Evolutionary conservation across 208 protist species (phyloP), one percentile per base, ranked within the genome.

Genomic region (Spironucleus salmonicida): DNA sequence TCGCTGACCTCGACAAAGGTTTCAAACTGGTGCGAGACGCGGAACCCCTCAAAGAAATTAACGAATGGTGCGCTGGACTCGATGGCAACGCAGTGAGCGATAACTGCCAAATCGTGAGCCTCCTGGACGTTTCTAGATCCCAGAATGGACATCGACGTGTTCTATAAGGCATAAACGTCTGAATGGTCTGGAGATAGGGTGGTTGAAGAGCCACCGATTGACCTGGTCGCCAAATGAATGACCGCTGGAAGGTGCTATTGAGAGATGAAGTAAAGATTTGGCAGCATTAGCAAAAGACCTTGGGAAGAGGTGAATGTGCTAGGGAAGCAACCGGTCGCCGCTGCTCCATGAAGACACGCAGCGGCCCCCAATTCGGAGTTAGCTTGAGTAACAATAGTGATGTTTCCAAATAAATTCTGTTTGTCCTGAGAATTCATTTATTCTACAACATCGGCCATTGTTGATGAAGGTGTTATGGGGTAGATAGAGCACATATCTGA

Each of bases 211-310:
- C 58, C 45, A 40, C 49, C 66, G 53, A 80, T 53, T 0, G 19
- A 1, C 35, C 75, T 32, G 49, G 62, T 29, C 15, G 79, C 38
- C 35, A 81, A 32, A 35, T 81, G 79, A 32, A 81, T 57, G 2
- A 81, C 79, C 30, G 29, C 2, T 15, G 79, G 79, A 1, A 62
- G 7, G 27, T 38, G 32, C 29, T 81, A 75, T 29, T 69, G 71
- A 30, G 75, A 59, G 15, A 89, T 84, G 32, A 83, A 81, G 76
- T 87, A 89, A 77, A 89, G 85, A 67, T 89, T 89, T 29, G 86
- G 86, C 34, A 89, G 82, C 86, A 89, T 89, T 7, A 89, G 79
- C 62, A 89, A 69, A 23, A 88, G 64, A n/a, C 86, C 86, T 71
- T 89, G 86, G 23, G 83, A 87, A 13, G 62, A 79, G 13, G 86